Evolutionary conservation across 306 rosid genomes (phyloP).

Genomic region (Myrica gale): DNA sequence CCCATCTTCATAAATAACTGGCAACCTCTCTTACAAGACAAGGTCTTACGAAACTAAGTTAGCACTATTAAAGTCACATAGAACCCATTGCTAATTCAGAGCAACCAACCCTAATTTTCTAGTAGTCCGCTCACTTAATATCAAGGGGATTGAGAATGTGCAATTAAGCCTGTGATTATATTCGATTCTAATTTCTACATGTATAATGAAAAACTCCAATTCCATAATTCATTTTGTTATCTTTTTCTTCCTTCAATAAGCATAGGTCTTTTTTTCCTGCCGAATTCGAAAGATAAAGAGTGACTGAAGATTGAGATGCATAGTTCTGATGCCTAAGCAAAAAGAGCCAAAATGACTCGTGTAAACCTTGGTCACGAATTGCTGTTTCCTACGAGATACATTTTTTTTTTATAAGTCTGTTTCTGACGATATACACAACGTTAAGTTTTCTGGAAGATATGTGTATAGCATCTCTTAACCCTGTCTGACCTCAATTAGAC

Average conservation of each 20-base stretch:
- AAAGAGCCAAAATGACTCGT: not conserved
- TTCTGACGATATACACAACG: too few relatives aligned
- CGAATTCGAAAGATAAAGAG: too few relatives aligned
- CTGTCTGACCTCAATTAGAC: too few relatives aligned
- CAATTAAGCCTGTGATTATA: not conserved
- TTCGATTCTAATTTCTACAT: not conserved
- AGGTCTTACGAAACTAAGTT: not conserved
- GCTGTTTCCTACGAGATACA: too few relatives aligned
- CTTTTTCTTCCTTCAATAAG: not conserved
- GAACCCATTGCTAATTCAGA: not conserved
- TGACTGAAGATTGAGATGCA: not conserved
- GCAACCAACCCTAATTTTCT: not conserved
- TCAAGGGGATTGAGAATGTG: not conserved
- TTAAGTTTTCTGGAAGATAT: not conserved
- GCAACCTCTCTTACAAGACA: not conserved
- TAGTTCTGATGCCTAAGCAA: not conserved
- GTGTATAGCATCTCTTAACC: not conserved
- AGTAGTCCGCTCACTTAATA: not conserved
- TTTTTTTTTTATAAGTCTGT: too few relatives aligned
- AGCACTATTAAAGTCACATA: not conserved
- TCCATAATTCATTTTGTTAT: too few relatives aligned
- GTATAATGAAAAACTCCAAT: not conserved
- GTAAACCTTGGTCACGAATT: too few relatives aligned
- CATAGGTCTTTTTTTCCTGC: not conserved
- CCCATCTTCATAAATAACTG: too few relatives aligned